These are phyloP conservation scores for Tremellales sp. DNA, from an alignment of 1,284 basidiomycete genomes.

Conservation along the genomic window DNA sequence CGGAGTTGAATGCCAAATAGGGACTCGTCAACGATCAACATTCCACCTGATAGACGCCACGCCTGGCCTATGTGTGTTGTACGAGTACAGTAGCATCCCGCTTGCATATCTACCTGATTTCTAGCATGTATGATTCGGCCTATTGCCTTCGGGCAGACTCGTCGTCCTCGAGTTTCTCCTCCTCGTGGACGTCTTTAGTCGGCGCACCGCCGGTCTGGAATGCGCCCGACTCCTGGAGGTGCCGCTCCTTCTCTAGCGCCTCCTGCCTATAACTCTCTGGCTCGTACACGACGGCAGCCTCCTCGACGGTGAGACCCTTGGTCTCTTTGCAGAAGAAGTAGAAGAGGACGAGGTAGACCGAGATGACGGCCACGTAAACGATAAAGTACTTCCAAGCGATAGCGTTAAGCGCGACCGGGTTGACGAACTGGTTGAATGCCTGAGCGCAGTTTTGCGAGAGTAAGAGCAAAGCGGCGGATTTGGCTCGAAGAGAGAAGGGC, in stretches of 20 bases:
- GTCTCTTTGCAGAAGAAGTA: constrained; percentile 35
- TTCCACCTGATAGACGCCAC: too few species aligned
- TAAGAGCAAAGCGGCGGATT: constrained; percentile 36
- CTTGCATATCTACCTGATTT: too few species aligned
- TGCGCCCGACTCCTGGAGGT: constrained; percentile 1
- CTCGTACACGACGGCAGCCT: constrained; percentile 31
- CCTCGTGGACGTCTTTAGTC: constrained; percentile 2
- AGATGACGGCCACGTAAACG: constrained; percentile 53
- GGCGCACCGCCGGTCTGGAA: constrained; percentile 1
- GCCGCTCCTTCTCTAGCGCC: constrained; percentile 8
- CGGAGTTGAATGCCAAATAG: too few species aligned
- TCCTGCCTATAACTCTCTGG: constrained; percentile 9
- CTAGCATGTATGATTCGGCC: too few species aligned
- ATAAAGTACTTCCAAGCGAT: constrained; percentile 64
- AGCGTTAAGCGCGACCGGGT: constrained; percentile 64
- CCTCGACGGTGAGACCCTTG: constrained; percentile 38
- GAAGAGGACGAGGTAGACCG: constrained; percentile 38
- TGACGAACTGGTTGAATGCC: constrained; percentile 76
- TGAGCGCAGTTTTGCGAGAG: constrained; percentile 49
- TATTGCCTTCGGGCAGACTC: too few species aligned
- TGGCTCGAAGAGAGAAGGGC: constrained; percentile 63
- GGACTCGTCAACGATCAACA: too few species aligned
- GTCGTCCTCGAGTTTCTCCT: background rate
- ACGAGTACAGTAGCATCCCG: too few species aligned
- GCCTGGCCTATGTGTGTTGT: too few species aligned